Base-by-base conservation (phyloP, 768 basidiomycete genomes). In the Mrakia blollopis region DNA sequence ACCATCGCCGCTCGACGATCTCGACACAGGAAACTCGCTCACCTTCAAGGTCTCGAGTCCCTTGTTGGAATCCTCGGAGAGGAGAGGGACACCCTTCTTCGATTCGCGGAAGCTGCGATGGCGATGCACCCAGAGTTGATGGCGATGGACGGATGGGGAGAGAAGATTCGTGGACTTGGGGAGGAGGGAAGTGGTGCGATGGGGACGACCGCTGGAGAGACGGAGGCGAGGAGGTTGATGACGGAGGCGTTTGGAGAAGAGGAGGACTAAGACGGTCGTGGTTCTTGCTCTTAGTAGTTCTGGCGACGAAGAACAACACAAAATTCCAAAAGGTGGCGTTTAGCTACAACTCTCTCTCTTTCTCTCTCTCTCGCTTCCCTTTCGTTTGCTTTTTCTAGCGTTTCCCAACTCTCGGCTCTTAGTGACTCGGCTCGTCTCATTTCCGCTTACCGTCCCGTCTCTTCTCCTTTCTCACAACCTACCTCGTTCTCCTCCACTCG, bases 1-100 rank as follows among this genome's bases (percentile, higher is more conserved):
- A 94, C 93, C 3, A 83, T 93, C 7, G 93, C 93, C 0, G 94
- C 94, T 9, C 88, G 93, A 2, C 88, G 91, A 41, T 91, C 89
- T 81, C 87, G 93, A 28, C 88, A 88, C 85, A 87, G 91, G 76
- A 93, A 92, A 86, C 83, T 89, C 57, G 87, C 88, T 81, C 88
- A 93, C 79, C 87, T 90, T 79, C 86, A 88, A 73, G 86, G 88
- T 75, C 85, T 94, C 69, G 89, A 92, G 84, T 18, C 9, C 47
- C 50, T 65, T 23, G 76, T 77, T 28, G 72, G 7, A 4, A 39
- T 39, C 25, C n/a, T 77, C 28, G 21, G 41, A 16, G 63, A 30
- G 41, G 76, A 77, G 37, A 50, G 54, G 63, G 72, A 72, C 11
- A 16, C 50, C 47, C 72, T 77, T 3, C 52, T 77, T 13, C 30